Base-by-base conservation (phyloP, 768 basidiomycete genomes). In the Russula compacta region DNA sequence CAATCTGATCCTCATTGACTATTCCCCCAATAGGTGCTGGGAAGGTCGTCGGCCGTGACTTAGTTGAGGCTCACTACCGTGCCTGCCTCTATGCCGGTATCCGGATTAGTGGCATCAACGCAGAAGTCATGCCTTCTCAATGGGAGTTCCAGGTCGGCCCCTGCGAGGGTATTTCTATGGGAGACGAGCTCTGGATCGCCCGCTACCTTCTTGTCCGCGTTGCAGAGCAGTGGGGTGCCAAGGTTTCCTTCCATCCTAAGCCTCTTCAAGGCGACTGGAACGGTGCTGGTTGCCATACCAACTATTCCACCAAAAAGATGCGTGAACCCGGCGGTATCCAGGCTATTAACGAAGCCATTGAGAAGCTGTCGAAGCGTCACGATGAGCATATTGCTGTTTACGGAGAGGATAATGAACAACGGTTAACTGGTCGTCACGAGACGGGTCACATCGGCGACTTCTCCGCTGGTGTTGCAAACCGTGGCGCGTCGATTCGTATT, bases 121-220 rank as follows among this genome's bases (percentile, higher is more conserved):
- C 95, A 63, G 97, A 98, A 77, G 95, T 98, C 64, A 98, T 98
- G 95, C 95, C 97, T 15, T 86, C 95, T 58, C 97, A 99, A 75
- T 99, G 97, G 97, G 97, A 99, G 78, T 99, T 95, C 89, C 97
- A 99, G 76, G 93, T 99, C 68, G 95, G 97, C 56, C 97, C 97
- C 35, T 98, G 95, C 70, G 89, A 91, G 73, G 97, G 97, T 57
- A 98, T 98, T 74, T 80, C 87, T 61, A 95, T 98, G 93, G 97
- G 97, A 68, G 97, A 99, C 75, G 95, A 99, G 77, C 86, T 99
- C 69, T 97, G 94, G 93, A 93, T 98, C 84, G 92, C 97, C 40
- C 91, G 97, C 67, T 99, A 88, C 81, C 88, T 99, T 68, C 86
- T 98, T 69, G 74, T 92, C 71, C 90, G 97, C 67, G 87, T 97